Conservation (phyloP, 2,329 filamentous ascomycete genomes). For the Coniochaeta hoffmannii region DNA sequence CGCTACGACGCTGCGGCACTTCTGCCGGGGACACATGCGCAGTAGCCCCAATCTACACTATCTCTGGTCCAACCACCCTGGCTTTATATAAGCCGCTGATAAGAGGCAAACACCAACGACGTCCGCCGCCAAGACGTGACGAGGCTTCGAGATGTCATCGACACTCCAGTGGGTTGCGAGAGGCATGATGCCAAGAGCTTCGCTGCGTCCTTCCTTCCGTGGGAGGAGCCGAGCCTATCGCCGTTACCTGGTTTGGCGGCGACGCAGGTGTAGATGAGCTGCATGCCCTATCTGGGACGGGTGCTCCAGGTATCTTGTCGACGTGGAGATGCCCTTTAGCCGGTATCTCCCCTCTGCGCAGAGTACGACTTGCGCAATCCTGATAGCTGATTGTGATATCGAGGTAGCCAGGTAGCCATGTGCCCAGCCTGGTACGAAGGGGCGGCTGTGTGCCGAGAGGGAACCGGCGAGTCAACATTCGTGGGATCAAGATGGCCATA, state of each 20-base stretch:
- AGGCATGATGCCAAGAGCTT: neutral
- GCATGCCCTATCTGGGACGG: neutral
- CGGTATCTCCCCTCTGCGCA: neutral
- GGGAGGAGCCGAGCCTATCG: neutral
- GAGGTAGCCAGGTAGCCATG: neutral
- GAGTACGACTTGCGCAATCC: neutral
- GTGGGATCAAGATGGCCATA: no score
- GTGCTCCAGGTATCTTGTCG: neutral
- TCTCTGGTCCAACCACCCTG: neutral
- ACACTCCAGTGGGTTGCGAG: neutral
- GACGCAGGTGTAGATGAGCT: neutral
- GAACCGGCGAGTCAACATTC: neutral
- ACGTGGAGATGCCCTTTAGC: neutral
- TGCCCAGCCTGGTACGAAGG: neutral
- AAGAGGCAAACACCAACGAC: neutral
- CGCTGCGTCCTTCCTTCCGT: neutral
- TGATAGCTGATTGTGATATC: neutral
- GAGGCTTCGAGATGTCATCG: neutral
- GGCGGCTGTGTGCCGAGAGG: no score
- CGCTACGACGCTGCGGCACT: neutral
- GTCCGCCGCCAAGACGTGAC: neutral
- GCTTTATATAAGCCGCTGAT: neutral
- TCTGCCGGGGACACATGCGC: neutral
- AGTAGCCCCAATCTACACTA: neutral
- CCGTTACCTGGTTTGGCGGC: neutral